Evolutionary conservation across 2,329 filamentous ascomycete genomes (phyloP).

Genomic region (Apiospora kogelbergensis): DNA sequence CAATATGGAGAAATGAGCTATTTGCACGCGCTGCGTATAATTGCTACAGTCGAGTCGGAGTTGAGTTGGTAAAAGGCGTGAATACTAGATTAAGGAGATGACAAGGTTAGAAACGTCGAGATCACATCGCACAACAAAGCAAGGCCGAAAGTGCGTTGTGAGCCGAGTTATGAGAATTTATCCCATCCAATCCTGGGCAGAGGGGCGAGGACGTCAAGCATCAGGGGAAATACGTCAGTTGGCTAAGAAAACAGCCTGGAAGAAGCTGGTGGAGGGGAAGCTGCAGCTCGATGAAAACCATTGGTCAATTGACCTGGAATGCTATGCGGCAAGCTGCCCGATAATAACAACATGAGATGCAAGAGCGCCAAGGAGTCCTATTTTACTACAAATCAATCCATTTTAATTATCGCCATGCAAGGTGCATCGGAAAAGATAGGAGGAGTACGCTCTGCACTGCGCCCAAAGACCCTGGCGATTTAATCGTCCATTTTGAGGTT

Average conservation of each 20-base stretch:
- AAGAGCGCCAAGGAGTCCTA: not conserved
- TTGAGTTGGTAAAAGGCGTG: not conserved
- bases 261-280: constrained; percentile 13
- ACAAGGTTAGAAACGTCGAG: not conserved
- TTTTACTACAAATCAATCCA: not conserved
- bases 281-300: constrained; percentile 15
- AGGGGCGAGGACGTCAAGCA: constrained; percentile 1
- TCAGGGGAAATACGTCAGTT: not conserved
- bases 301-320: constrained; percentile 22
- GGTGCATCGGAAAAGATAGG: constrained; percentile 1
- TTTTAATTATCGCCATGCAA: constrained; percentile 6
- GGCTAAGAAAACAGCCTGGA: not conserved
- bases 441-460: not conserved
- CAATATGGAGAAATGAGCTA: not conserved
- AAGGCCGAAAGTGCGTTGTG: not conserved
- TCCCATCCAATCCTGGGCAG: not conserved
- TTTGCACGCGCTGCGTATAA: not conserved
- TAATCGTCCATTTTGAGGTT: not conserved
- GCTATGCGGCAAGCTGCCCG: constrained; percentile 3
- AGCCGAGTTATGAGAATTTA: not conserved
- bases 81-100: not conserved
- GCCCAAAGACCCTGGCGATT: constrained; percentile 3
- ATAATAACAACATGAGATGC: not conserved
- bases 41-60: not conserved
- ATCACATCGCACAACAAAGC: not conserved